Evolutionary conservation across 768 basidiomycete genomes (phyloP), one percentile per base, ranked within the genome.

Genomic region (Rhizopogon vinicolor): DNA sequence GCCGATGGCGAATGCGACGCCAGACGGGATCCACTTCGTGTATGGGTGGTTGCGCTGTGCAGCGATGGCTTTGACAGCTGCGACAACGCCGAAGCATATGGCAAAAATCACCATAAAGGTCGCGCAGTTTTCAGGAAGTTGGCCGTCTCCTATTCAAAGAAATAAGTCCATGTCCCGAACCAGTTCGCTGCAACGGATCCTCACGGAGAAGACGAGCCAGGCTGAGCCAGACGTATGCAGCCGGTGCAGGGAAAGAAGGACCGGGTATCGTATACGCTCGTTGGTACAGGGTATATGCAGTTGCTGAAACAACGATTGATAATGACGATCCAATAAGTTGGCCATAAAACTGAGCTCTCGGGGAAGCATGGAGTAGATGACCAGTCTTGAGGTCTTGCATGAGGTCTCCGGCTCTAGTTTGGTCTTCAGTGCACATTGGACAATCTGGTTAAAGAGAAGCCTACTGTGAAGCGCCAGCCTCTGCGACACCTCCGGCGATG

Each of bases 361-460:
- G 96, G 22, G 93, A 95, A 8, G 94, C 94, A 59, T 80, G 82
- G 53, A 92, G 82, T n/a, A 98, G 75, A 69, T 97, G 92, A 0
- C 96, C 96, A 2, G 96, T 97, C 74, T 98, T 98, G 56, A 98
- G 75, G 71, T 98, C 96, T 74, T 98, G 96, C 96, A 98, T 98
- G 8, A 98, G 82, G 67, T 98, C 96, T 14, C 94, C 96, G 7
- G 95, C 93, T 69, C 91, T 94, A 60, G 44, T 25, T 43, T 48
- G 3, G 2, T 39, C 22, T 53, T 62, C 49, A 57, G 54, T 22
- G 35, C 12, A 55, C 25, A 35, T 48, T 25, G 39, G 53, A 44
- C 35, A 18, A 28, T 16, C 44, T 6, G 37, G 16, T 53, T 40
- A 33, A 18, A 8, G 52, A 43, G 16, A 41, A 56, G 66, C 85